Base-by-base conservation (phyloP, 129 eudicot genomes). In the Flaveria robusta region DNA sequence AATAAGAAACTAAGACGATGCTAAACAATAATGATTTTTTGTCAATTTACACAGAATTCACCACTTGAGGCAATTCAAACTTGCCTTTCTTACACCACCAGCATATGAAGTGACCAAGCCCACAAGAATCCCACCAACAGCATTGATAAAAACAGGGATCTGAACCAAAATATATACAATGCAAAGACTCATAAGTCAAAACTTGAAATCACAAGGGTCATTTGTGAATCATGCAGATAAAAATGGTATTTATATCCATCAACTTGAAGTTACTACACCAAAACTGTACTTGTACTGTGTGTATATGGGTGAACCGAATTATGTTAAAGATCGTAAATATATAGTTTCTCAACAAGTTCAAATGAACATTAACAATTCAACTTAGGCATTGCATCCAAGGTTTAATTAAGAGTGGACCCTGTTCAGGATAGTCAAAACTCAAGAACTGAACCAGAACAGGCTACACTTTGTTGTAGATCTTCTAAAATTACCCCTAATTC, bases 71-170 rank as follows among this genome's bases (percentile, higher is more conserved):
- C 7, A 12, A 51, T 20, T 69, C 1, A 62, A 70, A 83, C 94
- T 81, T 74, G 82, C 99, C 99, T 94, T 94, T 71, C 96, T 81
- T 47, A 95, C 97, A 47, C 99, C 97, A 70, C 97, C 99, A 77
- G 97, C 99, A 81, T 91, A 91, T 49, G 92, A 78, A 52, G 99
- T 95, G 73, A 91, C 94, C 23, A 95, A 94, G 29, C 99, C 99
- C 78, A 95, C 99, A 81, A 94, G 96, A 63, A 63, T 63, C 20
- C 68, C 99, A 62, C 99, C 97, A 83, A 89, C 87, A 85, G 97
- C 99, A 86, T 95, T 95, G 74, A 87, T 70, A 66, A 88, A 49
- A 56, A 91, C 92, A 76, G 99, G 99, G 76, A 95, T 85, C 97
- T 91, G 91, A 52, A 85, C 15, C 42, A 63, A n/a, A 66, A 66